These are phyloP conservation scores for Termitomyces sp. DNA, from an alignment of 768 basidiomycete genomes.

Conservation along the genomic window DNA sequence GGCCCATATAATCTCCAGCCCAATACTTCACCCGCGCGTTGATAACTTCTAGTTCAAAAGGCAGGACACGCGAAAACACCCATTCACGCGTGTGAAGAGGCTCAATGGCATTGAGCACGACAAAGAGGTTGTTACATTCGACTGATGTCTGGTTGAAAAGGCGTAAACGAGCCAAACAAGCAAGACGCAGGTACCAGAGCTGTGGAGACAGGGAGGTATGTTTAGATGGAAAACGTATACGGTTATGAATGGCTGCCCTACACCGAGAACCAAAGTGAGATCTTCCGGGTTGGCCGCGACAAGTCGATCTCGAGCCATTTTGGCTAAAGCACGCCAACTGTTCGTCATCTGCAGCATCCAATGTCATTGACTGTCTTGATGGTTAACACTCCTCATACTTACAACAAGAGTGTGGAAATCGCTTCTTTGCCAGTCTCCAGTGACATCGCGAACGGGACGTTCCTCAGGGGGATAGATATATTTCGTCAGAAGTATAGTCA, in stretches of 20 bases:
- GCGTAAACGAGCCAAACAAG: slow-evolving; percentile 71
- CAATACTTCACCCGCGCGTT: slow-evolving; percentile 73
- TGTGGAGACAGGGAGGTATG: slow-evolving; percentile 18
- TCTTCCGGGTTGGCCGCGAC: slow-evolving; percentile 68
- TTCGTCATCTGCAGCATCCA: slow-evolving; percentile 64
- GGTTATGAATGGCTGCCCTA: slow-evolving; percentile 31
- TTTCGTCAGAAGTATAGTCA: slow-evolving; percentile 77
- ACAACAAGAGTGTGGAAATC: slow-evolving; percentile 82
- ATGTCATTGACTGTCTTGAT: slow-evolving; percentile 16
- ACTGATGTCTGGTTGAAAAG: slow-evolving; percentile 85
- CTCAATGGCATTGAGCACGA: slow-evolving; percentile 56
- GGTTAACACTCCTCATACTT: slow-evolving; percentile 27
- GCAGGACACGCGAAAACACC: slow-evolving; percentile 54
- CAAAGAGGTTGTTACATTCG: slow-evolving; percentile 76
- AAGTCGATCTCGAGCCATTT: slow-evolving; percentile 76
- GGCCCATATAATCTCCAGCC: slow-evolving; percentile 75
- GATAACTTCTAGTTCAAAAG: slow-evolving; percentile 64
- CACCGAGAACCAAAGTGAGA: slow-evolving; percentile 55
- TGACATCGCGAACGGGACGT: slow-evolving; percentile 66
- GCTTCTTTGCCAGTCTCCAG: slow-evolving; percentile 64
- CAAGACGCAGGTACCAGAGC: slow-evolving; percentile 83
- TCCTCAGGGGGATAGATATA: slow-evolving; percentile 74
- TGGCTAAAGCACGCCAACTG: slow-evolving; percentile 81
- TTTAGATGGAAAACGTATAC: not conserved
- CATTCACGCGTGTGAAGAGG: slow-evolving; percentile 46